Percentiles rank a stretch among this genome's conserved stretches.
These are phyloP conservation scores for Geotrichum restrictum DNA, from an alignment of 1,139 yeast species.

Conservation along the genomic window DNA sequence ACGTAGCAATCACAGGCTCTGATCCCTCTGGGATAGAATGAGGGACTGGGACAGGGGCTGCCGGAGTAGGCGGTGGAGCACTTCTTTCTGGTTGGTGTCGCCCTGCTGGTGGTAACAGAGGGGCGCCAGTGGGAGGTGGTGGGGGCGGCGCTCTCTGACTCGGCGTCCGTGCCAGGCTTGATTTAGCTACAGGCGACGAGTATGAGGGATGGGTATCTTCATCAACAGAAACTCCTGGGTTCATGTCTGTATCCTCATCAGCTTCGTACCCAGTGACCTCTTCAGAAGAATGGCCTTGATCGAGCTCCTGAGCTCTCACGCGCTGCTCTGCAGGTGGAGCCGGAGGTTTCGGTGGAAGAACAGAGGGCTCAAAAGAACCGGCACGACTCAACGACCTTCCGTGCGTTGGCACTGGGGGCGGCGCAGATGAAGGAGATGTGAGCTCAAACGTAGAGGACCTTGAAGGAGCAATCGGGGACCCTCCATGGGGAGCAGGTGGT, in stretches of 20 bases:
- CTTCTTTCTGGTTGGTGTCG: conserved; percentile 22
- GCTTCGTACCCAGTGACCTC: conserved; percentile 51
- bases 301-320: conserved; percentile 16
- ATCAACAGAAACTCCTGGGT: conserved; percentile 25
- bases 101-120: conserved; percentile 14
- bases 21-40: conserved; percentile 25
- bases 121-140: conserved; percentile 17
- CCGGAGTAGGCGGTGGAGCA: conserved; percentile 31
- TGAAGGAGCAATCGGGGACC: conserved; percentile 22
- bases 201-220: conserved; percentile 14
- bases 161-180: conserved; percentile 18
- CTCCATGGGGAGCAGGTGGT: conserved; percentile 22
- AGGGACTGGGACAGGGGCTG: conserved; percentile 19
- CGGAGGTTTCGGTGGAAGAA: conserved; percentile 14
- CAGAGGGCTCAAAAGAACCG: neutral
- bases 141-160: conserved; percentile 26
- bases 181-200: neutral
- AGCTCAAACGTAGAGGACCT: conserved; percentile 20
- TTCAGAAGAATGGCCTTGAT: conserved; percentile 23
- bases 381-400: conserved; percentile 4
- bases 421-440: conserved; percentile 19
- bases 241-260: conserved; percentile 46
- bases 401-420: conserved; percentile 23
- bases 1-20: conserved; percentile 21
- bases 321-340: conserved; percentile 19